A percentile compares a stretch with the other conserved stretches of the same genome.
Conservation (phyloP, 352 stramenopile species). For the Phytophthora boehmeriae region DNA sequence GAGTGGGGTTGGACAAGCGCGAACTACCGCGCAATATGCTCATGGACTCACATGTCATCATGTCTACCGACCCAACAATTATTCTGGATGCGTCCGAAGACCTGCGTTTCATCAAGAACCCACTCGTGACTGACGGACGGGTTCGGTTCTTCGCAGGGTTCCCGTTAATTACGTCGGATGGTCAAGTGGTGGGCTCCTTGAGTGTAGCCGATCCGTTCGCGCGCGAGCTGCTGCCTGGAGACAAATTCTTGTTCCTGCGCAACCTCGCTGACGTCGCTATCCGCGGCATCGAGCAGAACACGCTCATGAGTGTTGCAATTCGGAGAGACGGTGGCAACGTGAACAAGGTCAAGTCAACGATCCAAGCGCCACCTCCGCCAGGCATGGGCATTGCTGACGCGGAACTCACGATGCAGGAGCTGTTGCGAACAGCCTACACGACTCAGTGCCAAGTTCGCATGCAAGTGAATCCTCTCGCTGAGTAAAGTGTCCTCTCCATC, state of each 20-base stretch:
- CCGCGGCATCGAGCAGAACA: conserved; percentile 84
- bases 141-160: conserved; percentile 87
- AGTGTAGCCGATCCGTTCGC: conserved; percentile 80
- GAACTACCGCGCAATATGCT: conserved; percentile 82
- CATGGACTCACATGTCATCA: conserved; percentile 83
- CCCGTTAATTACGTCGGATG: conserved; percentile 73
- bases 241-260: conserved; percentile 86
- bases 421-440: conserved; percentile 83
- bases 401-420: conserved; percentile 83
- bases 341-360: conserved; percentile 36
- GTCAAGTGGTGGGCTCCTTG: conserved; percentile 71
- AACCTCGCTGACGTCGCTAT: conserved; percentile 83
- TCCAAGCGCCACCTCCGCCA: conserved; percentile 47
- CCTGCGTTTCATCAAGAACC: conserved; percentile 81
- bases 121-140: conserved; percentile 72
- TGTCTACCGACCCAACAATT: conserved; percentile 76
- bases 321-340: conserved; percentile 26
- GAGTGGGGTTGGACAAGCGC: conserved; percentile 74
- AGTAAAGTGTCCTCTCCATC: conserved; percentile 11
- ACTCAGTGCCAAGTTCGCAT: conserved; percentile 85
- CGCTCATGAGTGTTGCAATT: conserved; percentile 42
- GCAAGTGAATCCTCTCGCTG: conserved; percentile 68
- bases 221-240: conserved; percentile 69
- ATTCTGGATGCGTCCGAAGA: conserved; percentile 84
- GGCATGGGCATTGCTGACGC: conserved; percentile 71